Conservation (phyloP, 495 filamentous ascomycete species). For the Physcia stellaris region DNA sequence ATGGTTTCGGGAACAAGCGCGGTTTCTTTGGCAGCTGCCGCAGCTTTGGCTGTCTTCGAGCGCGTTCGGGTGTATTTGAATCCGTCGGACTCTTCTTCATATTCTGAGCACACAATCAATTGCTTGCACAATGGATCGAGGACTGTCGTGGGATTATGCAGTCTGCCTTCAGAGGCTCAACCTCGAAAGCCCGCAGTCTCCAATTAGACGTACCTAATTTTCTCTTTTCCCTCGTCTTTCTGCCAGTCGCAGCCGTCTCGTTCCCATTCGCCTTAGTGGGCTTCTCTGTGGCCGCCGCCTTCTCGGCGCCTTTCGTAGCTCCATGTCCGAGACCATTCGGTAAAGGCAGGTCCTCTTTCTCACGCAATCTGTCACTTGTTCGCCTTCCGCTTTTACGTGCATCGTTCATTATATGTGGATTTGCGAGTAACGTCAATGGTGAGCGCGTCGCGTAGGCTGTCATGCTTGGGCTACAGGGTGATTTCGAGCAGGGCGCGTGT, state of each 20-base stretch:
- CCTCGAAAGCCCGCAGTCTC: too few relatives aligned
- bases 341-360: conserved; percentile 21
- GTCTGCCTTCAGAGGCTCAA: too few relatives aligned
- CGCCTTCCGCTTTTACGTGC: conserved; percentile 16
- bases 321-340: conserved; percentile 10
- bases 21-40: conserved; percentile 9
- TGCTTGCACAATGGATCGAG: too few relatives aligned
- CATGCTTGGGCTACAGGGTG: conserved; percentile 11
- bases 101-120: too few relatives aligned
- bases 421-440: conserved; percentile 19
- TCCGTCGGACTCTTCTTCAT: conserved; percentile 41
- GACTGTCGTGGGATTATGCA: too few relatives aligned
- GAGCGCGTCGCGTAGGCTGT: conserved; percentile 21
- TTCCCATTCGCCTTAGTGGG: conserved; percentile 17
- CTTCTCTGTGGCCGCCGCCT: conserved; percentile 10
- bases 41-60: conserved; percentile 27
- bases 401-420: conserved; percentile 20
- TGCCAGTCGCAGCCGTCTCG: conserved; percentile 7
- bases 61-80: conserved; percentile 39
- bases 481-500: neutral
- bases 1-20: conserved; percentile 14
- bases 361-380: conserved; percentile 27
- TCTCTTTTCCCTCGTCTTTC: conserved; percentile 25
- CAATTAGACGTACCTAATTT: conserved; percentile 23
- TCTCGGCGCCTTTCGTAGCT: conserved; percentile 9